These are phyloP conservation scores for Quercus agrifolia DNA, from an alignment of 306 rosid genomes.

Conservation along the genomic window DNA sequence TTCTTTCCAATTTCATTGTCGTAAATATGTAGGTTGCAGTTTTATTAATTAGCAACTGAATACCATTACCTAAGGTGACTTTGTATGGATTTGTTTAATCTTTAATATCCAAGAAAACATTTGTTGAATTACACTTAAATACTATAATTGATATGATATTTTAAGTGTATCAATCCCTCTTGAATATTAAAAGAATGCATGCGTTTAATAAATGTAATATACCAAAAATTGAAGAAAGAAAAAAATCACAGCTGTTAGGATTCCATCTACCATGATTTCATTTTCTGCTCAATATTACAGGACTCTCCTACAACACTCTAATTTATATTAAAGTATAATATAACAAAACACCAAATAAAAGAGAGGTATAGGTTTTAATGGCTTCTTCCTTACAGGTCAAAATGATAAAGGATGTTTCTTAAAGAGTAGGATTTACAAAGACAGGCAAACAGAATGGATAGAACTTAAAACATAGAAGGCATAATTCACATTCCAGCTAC, in stretches of 20 bases:
- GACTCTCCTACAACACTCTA: neutral
- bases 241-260: slow-evolving; percentile 31
- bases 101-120: neutral
- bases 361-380: neutral
- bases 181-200: slow-evolving; percentile 15
- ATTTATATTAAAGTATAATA: neutral
- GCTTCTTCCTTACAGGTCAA: neutral
- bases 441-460: neutral
- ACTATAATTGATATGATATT: neutral
- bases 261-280: slow-evolving; percentile 23
- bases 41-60: neutral
- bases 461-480: neutral
- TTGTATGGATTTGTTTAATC: neutral
- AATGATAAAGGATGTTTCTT: neutral
- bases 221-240: slow-evolving; percentile 7
- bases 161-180: too few relatives aligned
- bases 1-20: neutral
- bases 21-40: neutral
- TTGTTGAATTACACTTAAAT: neutral
- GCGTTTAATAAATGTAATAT: slow-evolving; percentile 14
- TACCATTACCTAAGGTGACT: neutral
- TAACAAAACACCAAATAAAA: neutral
- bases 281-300: neutral
- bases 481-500: slow-evolving; percentile 15
- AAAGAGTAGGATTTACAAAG: neutral